A percentile compares a stretch with the other conserved stretches of the same genome.
Conservation (phyloP, 164 flowering plant genomes). For the Nymphaea colorata region DNA sequence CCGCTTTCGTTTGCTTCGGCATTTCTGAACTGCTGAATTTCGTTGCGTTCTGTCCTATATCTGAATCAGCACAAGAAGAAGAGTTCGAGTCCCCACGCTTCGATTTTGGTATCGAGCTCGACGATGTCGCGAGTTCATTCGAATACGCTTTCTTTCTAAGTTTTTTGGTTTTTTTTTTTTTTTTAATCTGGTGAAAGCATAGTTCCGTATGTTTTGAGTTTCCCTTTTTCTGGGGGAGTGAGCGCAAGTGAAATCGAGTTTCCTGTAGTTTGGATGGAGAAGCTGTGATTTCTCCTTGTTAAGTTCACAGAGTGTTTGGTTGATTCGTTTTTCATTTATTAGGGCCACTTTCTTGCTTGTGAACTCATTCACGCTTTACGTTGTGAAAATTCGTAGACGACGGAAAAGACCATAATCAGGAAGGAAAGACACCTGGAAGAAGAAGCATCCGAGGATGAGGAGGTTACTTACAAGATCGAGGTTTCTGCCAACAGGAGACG, state of each 20-base stretch:
- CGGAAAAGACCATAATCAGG: slow-evolving; percentile 77
- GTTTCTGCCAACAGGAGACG: slow-evolving; percentile 79
- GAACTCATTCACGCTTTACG: not conserved
- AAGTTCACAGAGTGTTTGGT: not conserved
- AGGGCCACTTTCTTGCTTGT: not conserved
- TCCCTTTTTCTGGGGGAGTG: not conserved
- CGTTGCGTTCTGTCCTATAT: not conserved
- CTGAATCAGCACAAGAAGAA: slow-evolving; percentile 22
- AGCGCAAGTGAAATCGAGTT: not conserved
- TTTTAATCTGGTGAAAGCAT: not conserved
- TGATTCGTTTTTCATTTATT: not conserved
- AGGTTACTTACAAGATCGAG: slow-evolving; percentile 87
- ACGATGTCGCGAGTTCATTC: slow-evolving; percentile 64
- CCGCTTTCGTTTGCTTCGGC: not conserved
- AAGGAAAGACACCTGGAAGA: slow-evolving; percentile 87
- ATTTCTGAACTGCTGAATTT: not conserved
- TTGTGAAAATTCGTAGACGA: slow-evolving; percentile 34
- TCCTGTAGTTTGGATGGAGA: not conserved
- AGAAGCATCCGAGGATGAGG: slow-evolving; percentile 45
- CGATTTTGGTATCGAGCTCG: slow-evolving; percentile 86
- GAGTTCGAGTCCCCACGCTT: slow-evolving; percentile 88
- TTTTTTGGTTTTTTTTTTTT: not conserved
- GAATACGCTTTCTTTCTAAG: not conserved
- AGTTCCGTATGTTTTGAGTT: not conserved
- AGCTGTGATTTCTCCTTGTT: not conserved